Evolutionary conservation across 306 rosid genomes (phyloP).

Genomic region (Gastrolobium bilobum): DNA sequence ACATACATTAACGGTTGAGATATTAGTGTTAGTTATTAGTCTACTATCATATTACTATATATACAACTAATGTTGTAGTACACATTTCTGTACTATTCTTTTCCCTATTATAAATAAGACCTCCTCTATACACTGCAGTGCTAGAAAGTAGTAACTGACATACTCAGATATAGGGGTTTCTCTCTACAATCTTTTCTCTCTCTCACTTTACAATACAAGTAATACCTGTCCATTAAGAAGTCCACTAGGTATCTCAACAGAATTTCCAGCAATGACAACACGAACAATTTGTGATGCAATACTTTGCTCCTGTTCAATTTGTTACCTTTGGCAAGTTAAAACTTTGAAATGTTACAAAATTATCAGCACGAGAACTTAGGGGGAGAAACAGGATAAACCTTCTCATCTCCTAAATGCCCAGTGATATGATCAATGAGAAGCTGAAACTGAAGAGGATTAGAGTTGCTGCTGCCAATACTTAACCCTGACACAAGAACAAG

Average conservation of each 20-base stretch:
- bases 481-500: constrained; percentile 89
- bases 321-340: constrained; percentile 48
- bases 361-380: constrained; percentile 38
- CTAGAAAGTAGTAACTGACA: constrained; percentile 31
- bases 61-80: constrained; percentile 1
- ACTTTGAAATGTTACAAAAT: constrained; percentile 33
- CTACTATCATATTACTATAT: neutral
- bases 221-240: constrained; percentile 91
- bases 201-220: constrained; percentile 11
- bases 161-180: constrained; percentile 3
- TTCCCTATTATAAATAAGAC: constrained; percentile 7
- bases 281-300: constrained; percentile 89
- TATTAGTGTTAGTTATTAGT: constrained; percentile 2
- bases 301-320: constrained; percentile 77
- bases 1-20: neutral
- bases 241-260: constrained; percentile 75
- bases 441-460: constrained; percentile 93
- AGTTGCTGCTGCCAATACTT: constrained; percentile 76
- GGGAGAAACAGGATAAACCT: constrained; percentile 61
- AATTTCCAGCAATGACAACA: constrained; percentile 89
- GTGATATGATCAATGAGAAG: constrained; percentile 96
- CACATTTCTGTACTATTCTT: neutral
- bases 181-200: neutral
- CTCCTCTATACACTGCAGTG: constrained; percentile 1
- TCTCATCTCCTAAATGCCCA: constrained; percentile 96